A percentile compares a stretch with the other conserved stretches of the same genome.
Evolutionary conservation across 805 yeast genomes (phyloP).

Genomic region (Kregervanrija fluxuum): DNA sequence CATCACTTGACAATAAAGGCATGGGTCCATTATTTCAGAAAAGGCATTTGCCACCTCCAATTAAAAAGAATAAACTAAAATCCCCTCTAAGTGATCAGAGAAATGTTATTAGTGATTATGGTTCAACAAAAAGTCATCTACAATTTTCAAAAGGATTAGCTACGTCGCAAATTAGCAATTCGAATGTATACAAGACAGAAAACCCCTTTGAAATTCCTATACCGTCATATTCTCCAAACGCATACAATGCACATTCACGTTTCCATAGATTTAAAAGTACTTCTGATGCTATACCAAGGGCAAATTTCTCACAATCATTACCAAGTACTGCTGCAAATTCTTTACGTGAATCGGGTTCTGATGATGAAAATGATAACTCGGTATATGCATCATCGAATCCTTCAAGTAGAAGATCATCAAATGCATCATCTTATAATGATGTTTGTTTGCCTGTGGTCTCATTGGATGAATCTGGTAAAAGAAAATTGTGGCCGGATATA

Average conservation of each 20-base stretch:
- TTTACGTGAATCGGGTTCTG: slow-evolving; percentile 4
- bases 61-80: no score
- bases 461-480: slow-evolving; percentile 24
- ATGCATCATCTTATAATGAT: slow-evolving; percentile 76
- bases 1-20: no score
- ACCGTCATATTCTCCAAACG: not conserved
- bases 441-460: slow-evolving; percentile 84
- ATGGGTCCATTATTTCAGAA: no score
- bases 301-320: not conserved
- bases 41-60: no score
- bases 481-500: slow-evolving; percentile 77
- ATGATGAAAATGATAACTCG: slow-evolving; percentile 17
- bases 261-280: no score
- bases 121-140: no score
- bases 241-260: not conserved
- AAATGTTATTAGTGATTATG: no score
- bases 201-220: slow-evolving; percentile 12
- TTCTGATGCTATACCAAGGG: no score
- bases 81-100: no score
- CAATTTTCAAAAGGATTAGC: not conserved
- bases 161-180: not conserved
- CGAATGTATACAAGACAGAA: slow-evolving; percentile 8
- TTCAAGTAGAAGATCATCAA: slow-evolving; percentile 50
- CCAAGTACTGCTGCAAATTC: not conserved
- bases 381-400: slow-evolving; percentile 48